phyloP scores from a whole-genome alignment of 177 flowering plant genomes.

The Tripterygium wilfordii region DNA sequence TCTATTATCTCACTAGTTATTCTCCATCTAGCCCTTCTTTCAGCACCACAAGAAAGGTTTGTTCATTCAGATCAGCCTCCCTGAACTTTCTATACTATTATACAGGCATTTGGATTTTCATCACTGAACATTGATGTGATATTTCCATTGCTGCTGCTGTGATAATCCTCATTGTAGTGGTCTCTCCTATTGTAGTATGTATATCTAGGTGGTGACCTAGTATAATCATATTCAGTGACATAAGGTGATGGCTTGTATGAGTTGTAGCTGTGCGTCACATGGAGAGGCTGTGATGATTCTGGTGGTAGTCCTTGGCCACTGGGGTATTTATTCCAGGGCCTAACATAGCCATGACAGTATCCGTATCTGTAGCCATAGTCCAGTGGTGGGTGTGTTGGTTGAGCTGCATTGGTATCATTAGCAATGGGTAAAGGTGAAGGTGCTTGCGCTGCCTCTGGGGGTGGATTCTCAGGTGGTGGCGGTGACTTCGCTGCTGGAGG shows the following conservation, averaged over 20 bases:
- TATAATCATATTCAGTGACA: conserved; percentile 46
- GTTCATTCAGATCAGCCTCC: conserved; percentile 5
- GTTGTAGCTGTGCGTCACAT: conserved; percentile 61
- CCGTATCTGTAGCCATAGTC: conserved; percentile 35
- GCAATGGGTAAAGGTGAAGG: conserved; percentile 21
- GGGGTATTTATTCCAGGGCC: conserved; percentile 26
- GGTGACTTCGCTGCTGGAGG: conserved; percentile 26
- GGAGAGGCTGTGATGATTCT: conserved; percentile 25
- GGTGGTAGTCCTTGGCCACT: conserved; percentile 19
- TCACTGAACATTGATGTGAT: conserved; percentile 82
- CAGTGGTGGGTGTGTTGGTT: conserved; percentile 18
- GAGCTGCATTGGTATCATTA: conserved; percentile 19
- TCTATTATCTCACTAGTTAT: conserved; percentile 7
- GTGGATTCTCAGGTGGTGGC: conserved; percentile 29
- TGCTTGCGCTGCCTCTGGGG: conserved; percentile 20
- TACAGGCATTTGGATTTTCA: conserved; percentile 94
- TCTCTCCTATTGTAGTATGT: conserved; percentile 29
- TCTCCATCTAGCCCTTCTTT: conserved; percentile 12
- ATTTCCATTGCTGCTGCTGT: conserved; percentile 37
- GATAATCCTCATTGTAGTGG: conserved; percentile 32
- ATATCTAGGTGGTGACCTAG: conserved; percentile 32
- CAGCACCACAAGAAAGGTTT: conserved; percentile 12
- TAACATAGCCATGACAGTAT: conserved; percentile 16
- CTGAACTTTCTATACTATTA: conserved; percentile 32
- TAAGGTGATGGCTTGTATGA: conserved; percentile 59